Evolutionary conservation across 1,284 basidiomycete genomes (phyloP).

Genomic region (Xerocomus nothofagi): DNA sequence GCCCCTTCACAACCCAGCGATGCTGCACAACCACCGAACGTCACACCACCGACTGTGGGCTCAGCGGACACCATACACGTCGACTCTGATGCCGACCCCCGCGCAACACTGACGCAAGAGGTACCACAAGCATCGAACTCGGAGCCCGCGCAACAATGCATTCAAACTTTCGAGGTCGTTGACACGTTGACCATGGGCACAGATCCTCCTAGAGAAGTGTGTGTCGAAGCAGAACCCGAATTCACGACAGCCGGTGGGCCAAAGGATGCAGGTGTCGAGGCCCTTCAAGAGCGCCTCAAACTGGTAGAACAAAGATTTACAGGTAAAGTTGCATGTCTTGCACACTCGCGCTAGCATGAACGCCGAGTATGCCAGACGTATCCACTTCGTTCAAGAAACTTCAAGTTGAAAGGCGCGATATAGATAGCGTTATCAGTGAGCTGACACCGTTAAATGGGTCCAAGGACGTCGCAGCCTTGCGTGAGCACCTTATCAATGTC

Average conservation of each 20-base stretch:
- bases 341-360: not conserved
- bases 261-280: constrained; percentile 46
- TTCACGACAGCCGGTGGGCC: constrained; percentile 10
- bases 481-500: constrained; percentile 71
- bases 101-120: not conserved
- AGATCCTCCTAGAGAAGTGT: not conserved
- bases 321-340: constrained; percentile 42
- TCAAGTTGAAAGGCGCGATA: constrained; percentile 67
- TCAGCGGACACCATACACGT: not conserved
- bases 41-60: not conserved
- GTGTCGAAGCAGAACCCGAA: not conserved
- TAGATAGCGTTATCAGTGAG: constrained; percentile 72
- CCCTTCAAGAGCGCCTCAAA: constrained; percentile 61
- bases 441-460: constrained; percentile 71
- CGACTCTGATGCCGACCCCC: not conserved
- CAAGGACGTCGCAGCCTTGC: constrained; percentile 64
- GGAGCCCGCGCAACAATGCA: not conserved
- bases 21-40: not conserved
- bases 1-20: not conserved
- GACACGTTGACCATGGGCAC: not conserved
- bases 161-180: constrained; percentile 1
- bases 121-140: not conserved
- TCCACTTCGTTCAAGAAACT: constrained; percentile 74
- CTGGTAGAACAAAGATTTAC: constrained; percentile 71
- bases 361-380: constrained; percentile 51